These are phyloP conservation scores for Tardiomyces blankii DNA, from an alignment of 1,139 yeast genomes.

Conservation along the genomic window DNA sequence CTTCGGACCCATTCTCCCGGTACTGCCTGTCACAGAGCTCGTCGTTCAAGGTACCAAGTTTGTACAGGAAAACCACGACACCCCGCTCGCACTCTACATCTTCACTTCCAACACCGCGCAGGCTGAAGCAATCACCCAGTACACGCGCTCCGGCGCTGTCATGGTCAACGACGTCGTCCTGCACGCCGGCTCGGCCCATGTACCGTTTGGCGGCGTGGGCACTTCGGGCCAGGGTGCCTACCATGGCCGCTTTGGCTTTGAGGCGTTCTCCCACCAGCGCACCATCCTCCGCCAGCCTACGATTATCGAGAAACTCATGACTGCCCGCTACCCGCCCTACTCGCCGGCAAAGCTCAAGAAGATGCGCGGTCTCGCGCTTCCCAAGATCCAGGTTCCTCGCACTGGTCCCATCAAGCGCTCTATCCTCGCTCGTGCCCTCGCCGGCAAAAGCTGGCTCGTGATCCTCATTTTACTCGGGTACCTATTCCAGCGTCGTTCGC, in stretches of 20 bases:
- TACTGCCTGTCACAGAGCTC: conserved; percentile 39
- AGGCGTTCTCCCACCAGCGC: conserved; percentile 67
- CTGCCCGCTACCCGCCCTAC: conserved; percentile 64
- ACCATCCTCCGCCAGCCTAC: conserved; percentile 57
- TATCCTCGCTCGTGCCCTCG: neutral
- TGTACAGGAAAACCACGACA: conserved; percentile 48
- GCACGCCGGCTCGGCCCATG: conserved; percentile 58
- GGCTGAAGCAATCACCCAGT: conserved; percentile 38
- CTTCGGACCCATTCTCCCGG: conserved; percentile 81
- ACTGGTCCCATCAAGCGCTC: conserved; percentile 8
- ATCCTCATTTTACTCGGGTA: neutral
- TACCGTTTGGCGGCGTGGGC: conserved; percentile 94
- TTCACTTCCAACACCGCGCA: conserved; percentile 49
- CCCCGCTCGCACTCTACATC: conserved; percentile 77
- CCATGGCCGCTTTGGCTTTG: conserved; percentile 68
- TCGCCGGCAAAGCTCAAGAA: conserved; percentile 28
- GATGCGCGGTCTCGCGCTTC: conserved; percentile 21
- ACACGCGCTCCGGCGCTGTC: conserved; percentile 66
- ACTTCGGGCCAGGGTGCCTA: conserved; percentile 60
- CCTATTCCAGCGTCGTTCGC: neutral
- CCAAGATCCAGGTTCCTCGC: conserved; percentile 10
- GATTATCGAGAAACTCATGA: conserved; percentile 49
- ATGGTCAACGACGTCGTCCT: conserved; percentile 61
- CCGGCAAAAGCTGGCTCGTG: neutral
- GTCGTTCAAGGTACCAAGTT: conserved; percentile 39